Conservation (phyloP, 192 early-diverging fungal species). For the Umbelopsis sp. region DNA sequence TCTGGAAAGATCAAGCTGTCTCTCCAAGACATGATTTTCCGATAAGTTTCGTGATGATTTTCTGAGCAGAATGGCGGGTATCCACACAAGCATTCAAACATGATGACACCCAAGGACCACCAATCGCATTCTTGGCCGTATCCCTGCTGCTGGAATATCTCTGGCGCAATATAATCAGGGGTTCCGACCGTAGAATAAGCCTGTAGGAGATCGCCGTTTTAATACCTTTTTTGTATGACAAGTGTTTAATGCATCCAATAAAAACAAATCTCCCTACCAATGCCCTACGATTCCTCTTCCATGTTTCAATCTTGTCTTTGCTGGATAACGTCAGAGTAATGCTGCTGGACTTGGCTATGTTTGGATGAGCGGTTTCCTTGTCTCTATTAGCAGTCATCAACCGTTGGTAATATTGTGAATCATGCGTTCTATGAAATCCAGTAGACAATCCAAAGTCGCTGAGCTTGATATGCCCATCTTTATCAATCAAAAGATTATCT, state of each 20-base stretch:
- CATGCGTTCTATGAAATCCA: conserved; percentile 98
- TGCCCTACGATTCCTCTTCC: conserved; percentile 95
- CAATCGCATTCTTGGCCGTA: conserved; percentile 99
- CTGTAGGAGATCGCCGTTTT: conserved; percentile 30
- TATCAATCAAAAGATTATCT: conserved; percentile 92
- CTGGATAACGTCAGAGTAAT: conserved; percentile 79
- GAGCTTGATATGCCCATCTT: conserved; percentile 97
- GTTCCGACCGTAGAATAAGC: conserved; percentile 99
- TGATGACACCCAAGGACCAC: conserved; percentile 99
- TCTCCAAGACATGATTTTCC: conserved; percentile 97
- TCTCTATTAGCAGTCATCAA: conserved; percentile 49
- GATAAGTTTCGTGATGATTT: conserved; percentile 93
- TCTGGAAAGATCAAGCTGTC: conserved; percentile 91
- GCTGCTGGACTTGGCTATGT: conserved; percentile 76
- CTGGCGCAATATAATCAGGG: conserved; percentile 93
- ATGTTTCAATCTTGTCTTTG: conserved; percentile 95
- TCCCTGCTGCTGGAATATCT: conserved; percentile 92
- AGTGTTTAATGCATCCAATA: neutral
- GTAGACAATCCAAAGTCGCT: conserved; percentile 99
- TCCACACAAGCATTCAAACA: conserved; percentile 99
- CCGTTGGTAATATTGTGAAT: conserved; percentile 94
- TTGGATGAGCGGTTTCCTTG: conserved; percentile 54
- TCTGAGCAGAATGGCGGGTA: conserved; percentile 99
- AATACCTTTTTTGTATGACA: neutral
- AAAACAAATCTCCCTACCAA: conserved; percentile 52